These are phyloP conservation scores for Silene conica DNA, from an alignment of 148 eudicot genomes.

Conservation along the genomic window DNA sequence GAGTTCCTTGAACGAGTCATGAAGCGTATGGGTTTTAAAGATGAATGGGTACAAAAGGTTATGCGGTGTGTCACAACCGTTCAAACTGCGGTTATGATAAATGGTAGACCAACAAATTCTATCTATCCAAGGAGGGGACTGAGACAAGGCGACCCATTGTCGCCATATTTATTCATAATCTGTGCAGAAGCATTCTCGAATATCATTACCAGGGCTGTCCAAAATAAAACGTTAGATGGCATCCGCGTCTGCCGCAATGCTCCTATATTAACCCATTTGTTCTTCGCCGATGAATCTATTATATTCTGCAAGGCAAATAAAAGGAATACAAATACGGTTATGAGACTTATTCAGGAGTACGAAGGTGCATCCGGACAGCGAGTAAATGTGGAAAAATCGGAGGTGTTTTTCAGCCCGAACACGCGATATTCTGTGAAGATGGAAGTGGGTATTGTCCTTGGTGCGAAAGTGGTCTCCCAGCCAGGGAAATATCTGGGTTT, in stretches of 20 bases:
- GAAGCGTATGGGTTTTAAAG: neutral
- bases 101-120: rapidly evolving
- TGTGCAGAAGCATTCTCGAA: neutral
- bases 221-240: neutral
- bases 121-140: neutral
- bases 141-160: neutral
- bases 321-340: neutral
- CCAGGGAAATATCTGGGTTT: too few species aligned
- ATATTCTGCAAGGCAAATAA: neutral
- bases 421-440: neutral
- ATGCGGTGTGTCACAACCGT: neutral
- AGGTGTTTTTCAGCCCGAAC: too few species aligned
- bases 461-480: too few species aligned
- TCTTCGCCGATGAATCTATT: constrained; percentile 5
- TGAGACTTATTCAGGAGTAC: neutral
- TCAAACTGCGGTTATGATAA: neutral
- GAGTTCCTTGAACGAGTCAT: neutral
- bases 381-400: too few species aligned
- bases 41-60: neutral
- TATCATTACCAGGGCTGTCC: neutral
- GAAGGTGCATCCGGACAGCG: neutral
- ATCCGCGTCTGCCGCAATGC: neutral
- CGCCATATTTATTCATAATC: neutral
- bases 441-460: too few species aligned
- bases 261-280: neutral